Evolutionary conservation across 2,329 filamentous ascomycete genomes (phyloP).

Genomic region (Stemphylium lycopersici): DNA sequence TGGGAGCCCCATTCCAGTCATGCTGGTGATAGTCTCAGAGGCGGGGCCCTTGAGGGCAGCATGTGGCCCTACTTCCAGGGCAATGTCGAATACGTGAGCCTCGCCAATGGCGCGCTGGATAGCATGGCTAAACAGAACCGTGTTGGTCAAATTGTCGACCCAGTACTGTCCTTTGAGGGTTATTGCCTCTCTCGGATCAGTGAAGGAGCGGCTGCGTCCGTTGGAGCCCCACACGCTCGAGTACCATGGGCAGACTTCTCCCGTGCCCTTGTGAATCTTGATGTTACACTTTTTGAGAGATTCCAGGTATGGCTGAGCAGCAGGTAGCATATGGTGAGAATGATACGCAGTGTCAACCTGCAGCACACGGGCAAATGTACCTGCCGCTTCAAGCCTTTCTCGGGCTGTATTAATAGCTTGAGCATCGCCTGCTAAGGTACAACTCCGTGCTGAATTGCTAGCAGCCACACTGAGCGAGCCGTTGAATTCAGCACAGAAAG

Average conservation of each 20-base stretch:
- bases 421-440: constrained; percentile 5
- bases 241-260: background rate
- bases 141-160: background rate
- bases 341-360: constrained; percentile 55
- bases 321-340: constrained; percentile 26
- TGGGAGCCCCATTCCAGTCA: background rate
- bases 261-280: background rate
- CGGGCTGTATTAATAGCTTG: constrained; percentile 8
- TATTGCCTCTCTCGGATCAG: constrained; percentile 18
- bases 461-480: background rate
- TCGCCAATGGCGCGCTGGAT: background rate
- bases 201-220: background rate
- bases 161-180: background rate
- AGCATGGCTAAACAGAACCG: background rate
- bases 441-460: background rate
- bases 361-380: constrained; percentile 9
- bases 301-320: constrained; percentile 1
- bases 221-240: constrained; percentile 8
- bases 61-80: constrained; percentile 55
- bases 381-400: background rate
- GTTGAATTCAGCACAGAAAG: background rate
- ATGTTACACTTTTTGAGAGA: background rate
- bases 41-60: constrained; percentile 46
- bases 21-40: constrained; percentile 8
- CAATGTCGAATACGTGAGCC: background rate